phyloP scores from a whole-genome alignment of 495 filamentous ascomycete species.

The Xylaria longipes region DNA sequence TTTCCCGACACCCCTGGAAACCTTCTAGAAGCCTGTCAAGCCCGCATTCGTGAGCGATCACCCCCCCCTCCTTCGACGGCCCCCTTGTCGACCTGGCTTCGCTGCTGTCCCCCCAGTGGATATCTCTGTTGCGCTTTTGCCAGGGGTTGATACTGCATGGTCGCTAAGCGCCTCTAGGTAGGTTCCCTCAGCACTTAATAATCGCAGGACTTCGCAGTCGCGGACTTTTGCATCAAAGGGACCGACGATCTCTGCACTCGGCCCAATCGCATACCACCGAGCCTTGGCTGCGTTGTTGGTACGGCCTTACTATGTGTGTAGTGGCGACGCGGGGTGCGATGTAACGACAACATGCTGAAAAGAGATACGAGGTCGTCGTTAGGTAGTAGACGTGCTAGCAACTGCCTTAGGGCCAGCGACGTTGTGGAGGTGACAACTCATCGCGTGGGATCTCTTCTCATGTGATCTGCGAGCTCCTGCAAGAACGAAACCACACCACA shows the following conservation, averaged over 20 bases:
- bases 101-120: not conserved
- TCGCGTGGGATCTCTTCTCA: constrained; percentile 24
- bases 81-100: constrained; percentile 19
- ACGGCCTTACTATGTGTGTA: not conserved
- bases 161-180: constrained; percentile 6
- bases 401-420: constrained; percentile 16
- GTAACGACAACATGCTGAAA: constrained; percentile 21
- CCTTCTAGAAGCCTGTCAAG: constrained; percentile 30
- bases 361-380: constrained; percentile 24
- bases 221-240: constrained; percentile 12
- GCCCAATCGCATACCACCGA: constrained; percentile 19
- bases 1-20: constrained; percentile 23
- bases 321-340: constrained; percentile 23
- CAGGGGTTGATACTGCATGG: constrained; percentile 1
- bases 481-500: constrained; percentile 27
- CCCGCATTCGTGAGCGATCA: constrained; percentile 7
- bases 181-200: not conserved
- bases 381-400: constrained; percentile 4
- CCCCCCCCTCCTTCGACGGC: not conserved
- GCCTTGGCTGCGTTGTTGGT: constrained; percentile 23
- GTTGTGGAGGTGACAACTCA: constrained; percentile 31
- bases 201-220: constrained; percentile 6
- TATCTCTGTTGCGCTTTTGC: not conserved
- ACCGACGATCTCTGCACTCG: constrained; percentile 22
- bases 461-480: constrained; percentile 28